Conservation (phyloP, 2,329 filamentous ascomycete genomes). For the Epicoccum nigrum region DNA sequence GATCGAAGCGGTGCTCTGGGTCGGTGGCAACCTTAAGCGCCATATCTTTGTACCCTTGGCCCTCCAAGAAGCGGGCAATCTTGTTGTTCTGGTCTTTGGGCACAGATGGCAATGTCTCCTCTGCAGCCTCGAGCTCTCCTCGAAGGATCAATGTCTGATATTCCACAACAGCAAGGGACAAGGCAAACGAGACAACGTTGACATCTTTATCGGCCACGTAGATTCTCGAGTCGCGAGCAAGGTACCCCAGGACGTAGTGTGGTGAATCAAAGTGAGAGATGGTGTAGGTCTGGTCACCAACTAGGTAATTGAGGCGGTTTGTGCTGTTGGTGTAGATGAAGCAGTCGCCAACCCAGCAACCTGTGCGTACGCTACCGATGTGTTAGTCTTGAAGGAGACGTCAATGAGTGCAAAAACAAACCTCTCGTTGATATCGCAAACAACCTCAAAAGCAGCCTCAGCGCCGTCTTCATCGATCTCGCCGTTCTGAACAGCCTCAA, state of each 20-base stretch:
- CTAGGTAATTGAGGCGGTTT: constrained; percentile 95
- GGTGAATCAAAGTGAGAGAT: constrained; percentile 95
- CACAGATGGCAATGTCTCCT: constrained; percentile 82
- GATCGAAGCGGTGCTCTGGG: constrained; percentile 93
- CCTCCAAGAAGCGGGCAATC: constrained; percentile 95
- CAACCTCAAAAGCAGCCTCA: constrained; percentile 93
- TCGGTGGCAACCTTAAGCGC: constrained; percentile 94
- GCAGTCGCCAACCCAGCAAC: constrained; percentile 97
- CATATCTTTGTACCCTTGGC: constrained; percentile 95
- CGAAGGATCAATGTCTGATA: constrained; percentile 96
- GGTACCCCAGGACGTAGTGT: constrained; percentile 94
- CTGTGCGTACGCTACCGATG: constrained; percentile 75
- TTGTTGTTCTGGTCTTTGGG: constrained; percentile 96
- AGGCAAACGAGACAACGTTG: constrained; percentile 83
- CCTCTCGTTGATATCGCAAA: constrained; percentile 93
- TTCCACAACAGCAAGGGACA: constrained; percentile 91
- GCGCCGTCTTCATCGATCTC: constrained; percentile 89
- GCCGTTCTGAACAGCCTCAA: constrained; percentile 80
- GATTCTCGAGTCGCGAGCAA: constrained; percentile 91
- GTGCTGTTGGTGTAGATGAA: constrained; percentile 98
- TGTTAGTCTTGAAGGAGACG: constrained; percentile 13
- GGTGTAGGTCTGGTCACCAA: constrained; percentile 97
- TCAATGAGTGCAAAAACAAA: constrained; percentile 47
- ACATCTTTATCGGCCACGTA: constrained; percentile 98
- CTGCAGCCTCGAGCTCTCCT: constrained; percentile 89